phyloP scores from a whole-genome alignment of 257 asterid genomes.

The Anisodus tanguticus region DNA sequence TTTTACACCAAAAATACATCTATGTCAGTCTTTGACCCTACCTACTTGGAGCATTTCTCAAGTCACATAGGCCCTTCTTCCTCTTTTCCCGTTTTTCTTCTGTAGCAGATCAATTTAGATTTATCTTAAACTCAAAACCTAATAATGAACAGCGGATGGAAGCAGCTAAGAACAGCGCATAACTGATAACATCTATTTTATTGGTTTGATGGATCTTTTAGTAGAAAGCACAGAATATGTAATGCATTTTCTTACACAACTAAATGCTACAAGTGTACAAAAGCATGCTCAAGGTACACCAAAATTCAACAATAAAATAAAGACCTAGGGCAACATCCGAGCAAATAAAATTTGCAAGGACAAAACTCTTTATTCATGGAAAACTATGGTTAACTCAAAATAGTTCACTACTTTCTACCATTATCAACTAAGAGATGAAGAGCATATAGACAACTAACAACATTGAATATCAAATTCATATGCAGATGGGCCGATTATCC shows the following conservation, averaged over 20 bases:
- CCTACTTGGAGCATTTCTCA: neutral
- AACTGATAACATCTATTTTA: neutral
- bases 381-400: neutral
- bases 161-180: neutral
- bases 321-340: neutral
- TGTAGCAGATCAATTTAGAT: neutral
- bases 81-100: neutral
- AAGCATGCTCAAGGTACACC: neutral
- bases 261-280: neutral
- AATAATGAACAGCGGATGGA: neutral
- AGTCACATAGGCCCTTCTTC: neutral
- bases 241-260: neutral
- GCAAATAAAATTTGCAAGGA: neutral
- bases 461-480: neutral
- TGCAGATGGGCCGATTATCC: neutral
- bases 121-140: neutral
- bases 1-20: neutral
- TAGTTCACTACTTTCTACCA: neutral
- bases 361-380: neutral
- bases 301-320: too few species aligned
- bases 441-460: neutral
- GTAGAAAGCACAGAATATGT: neutral
- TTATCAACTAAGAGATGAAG: neutral
- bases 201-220: neutral
- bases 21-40: neutral